Base-by-base conservation (phyloP, 805 yeast genomes). In the Lipomyces yamadae region DNA sequence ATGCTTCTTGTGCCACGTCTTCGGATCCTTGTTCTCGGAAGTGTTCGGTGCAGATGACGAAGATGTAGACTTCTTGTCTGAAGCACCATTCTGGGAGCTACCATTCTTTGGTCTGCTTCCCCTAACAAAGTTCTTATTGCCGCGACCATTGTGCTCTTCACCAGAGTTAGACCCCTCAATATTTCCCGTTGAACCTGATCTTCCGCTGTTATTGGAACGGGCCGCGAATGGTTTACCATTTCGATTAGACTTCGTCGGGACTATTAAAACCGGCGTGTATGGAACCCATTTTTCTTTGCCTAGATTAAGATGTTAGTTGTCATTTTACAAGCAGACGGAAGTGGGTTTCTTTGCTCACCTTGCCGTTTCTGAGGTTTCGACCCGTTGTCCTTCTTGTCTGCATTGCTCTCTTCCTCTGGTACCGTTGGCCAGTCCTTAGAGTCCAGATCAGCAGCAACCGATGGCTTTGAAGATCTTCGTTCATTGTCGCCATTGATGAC, bases 261-360 rank as follows among this genome's bases (percentile, higher is more conserved):
- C 79, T 34, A 82, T 83, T 58, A 84, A 84, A 54, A 85, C 78
- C 34, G 86, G 90, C 72, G 85, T 83, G 75, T 84, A 85, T n/a
- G 91, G 91, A 52, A 87, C 84, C 91, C 91, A 88, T 75, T 88
- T 89, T 73, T 85, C 89, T 73, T 84, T 86, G 64, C 87, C 86
- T 50, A 72, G 55, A n/a, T 68, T 34, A 73, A 34, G 64, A 61
- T 15, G 32, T 57, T 29, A 32, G 18, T 29, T n/a, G 1, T 13
- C 11, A 11, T 56, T 11, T 24, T 50, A 35, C 32, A 5, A 18
- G 1, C 29, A 18, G 6, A 24, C 24, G 24, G 42, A 3, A 33
- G 10, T 13, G 18, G 5, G 37, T 1, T 32, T 8, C 35, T 10
- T 15, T 15, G 32, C 35, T 29, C 54, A 67, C 70, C 70, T 62